Evolutionary conservation across 1,284 basidiomycete genomes (phyloP).

Genomic region (Apiotrichum akiyoshidainum): DNA sequence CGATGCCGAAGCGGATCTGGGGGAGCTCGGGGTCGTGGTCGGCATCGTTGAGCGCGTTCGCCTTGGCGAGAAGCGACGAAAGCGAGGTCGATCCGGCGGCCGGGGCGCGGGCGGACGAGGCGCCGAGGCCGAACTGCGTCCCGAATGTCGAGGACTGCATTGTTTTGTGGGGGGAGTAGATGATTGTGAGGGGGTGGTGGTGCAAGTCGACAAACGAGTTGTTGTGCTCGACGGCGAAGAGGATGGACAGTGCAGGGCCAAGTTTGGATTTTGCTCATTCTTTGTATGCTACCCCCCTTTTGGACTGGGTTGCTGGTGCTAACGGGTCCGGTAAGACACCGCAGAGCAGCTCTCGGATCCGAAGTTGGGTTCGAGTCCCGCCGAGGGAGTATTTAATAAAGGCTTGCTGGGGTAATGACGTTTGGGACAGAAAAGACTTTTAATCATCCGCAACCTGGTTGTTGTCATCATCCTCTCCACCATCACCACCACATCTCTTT

Average conservation of each 20-base stretch:
- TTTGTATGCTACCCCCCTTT: neutral
- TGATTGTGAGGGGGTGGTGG: neutral
- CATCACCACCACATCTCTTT: neutral
- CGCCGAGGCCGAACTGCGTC: slow-evolving; percentile 5
- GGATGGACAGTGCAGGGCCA: neutral
- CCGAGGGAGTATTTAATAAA: too few relatives aligned
- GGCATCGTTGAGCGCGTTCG: slow-evolving; percentile 40
- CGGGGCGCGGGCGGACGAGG: slow-evolving; percentile 17
- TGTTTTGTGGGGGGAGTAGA: neutral
- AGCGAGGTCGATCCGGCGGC: slow-evolving; percentile 27
- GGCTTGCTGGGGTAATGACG: neutral
- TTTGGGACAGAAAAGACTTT: neutral
- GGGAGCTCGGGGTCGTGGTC: slow-evolving; percentile 42
- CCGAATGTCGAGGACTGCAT: slow-evolving; percentile 16
- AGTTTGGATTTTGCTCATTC: neutral
- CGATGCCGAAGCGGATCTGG: slow-evolving; percentile 45
- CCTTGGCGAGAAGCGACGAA: slow-evolving; percentile 39
- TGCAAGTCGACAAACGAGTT: neutral
- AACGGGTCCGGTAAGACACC: too few relatives aligned
- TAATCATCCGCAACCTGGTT: neutral
- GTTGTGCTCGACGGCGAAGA: slow-evolving; percentile 1
- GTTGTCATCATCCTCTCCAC: neutral
- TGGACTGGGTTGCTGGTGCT: too few relatives aligned
- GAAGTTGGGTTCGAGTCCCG: neutral
- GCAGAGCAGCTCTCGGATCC: neutral